Evolutionary conservation across 2,329 filamentous ascomycete genomes (phyloP), one percentile per base, ranked within the genome.

Genomic region (Penicillium sp.): DNA sequence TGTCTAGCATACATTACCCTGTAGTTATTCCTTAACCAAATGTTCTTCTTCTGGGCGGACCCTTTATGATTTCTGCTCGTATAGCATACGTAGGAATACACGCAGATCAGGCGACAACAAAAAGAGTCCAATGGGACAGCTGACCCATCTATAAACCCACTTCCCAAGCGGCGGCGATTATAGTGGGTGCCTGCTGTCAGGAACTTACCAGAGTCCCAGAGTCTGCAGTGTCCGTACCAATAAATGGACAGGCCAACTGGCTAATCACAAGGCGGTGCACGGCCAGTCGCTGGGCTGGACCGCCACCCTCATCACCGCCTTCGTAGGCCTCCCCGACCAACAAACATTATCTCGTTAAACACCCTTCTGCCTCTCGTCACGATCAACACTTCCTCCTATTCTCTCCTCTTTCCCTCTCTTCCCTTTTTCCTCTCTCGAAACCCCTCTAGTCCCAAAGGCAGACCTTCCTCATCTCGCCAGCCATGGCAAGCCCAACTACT

Each of bases 401-500:
- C 57, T 50, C 55, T 56, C 61, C 57, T 62, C 58, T 56, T 64
- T 60, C 61, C 47, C 60, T 52, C 54, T 59, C 47, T 41, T 50
- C 58, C 41, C 43, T 57, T 35, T 34, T 48, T 54, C 38, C 51
- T n/a, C 50, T 54, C 58, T 41, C 15, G 35, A 38, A 25, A 6
- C 35, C 17, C 49, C 49, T 51, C 34, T 55, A 55, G 43, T 50
- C 34, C 49, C 28, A 10, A 47, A 37, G 15, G 28, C 17, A 59
- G 51, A 51, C 51, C 47, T 42, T 47, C 17, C 43, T 50, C 62
- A 58, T 22, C 42, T 72, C 70, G 72, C 76, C 77, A 68, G 71
- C 67, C 74, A 79, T 80, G 78, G 76, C 78, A 74, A 75, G 72
- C 68, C 77, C 76, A 56, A 74, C 74, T 34, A 56, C 68, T 68